Evolutionary conservation across 768 basidiomycete species (phyloP).

Genomic region (Trametes maxima): DNA sequence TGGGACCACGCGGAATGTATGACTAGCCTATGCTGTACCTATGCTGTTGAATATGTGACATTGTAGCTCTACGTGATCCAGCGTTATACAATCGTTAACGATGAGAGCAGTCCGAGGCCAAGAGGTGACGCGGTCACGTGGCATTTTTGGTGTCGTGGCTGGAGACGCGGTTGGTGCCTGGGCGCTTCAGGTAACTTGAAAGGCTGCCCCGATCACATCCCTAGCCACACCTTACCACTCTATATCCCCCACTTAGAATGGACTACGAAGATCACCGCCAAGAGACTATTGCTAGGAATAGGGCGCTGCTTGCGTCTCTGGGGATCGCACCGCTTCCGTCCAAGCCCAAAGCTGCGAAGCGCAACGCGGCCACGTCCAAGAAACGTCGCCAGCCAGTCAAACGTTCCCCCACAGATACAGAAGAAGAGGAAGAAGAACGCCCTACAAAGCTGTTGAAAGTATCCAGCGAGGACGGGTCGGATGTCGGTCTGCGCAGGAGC

Average conservation of each 20-base stretch:
- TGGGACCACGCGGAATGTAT: background rate
- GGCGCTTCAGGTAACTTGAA: background rate
- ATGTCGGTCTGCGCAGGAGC: constrained; percentile 58
- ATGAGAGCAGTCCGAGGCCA: background rate
- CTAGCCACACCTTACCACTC: background rate
- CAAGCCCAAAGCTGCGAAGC: constrained; percentile 44
- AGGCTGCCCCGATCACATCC: background rate
- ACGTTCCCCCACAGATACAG: constrained; percentile 34
- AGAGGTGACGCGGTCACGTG: constrained; percentile 13
- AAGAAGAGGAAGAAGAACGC: constrained; percentile 28
- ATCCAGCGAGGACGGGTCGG: constrained; percentile 16
- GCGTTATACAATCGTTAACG: background rate
- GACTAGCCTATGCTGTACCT: background rate
- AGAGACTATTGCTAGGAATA: constrained; percentile 46
- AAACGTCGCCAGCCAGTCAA: constrained; percentile 30
- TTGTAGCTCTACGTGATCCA: background rate
- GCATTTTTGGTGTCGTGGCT: background rate
- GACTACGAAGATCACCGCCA: constrained; percentile 39
- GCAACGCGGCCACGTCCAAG: constrained; percentile 11
- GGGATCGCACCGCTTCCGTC: constrained; percentile 36
- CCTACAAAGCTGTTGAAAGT: constrained; percentile 22
- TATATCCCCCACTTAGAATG: background rate
- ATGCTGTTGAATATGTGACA: background rate
- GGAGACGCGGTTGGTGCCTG: background rate
- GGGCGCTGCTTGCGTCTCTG: constrained; percentile 42